A percentile compares a stretch with the other conserved stretches of the same genome.
phyloP scores from a whole-genome alignment of 2,329 filamentous ascomycete species.

The Pestalotiopsis sp. region DNA sequence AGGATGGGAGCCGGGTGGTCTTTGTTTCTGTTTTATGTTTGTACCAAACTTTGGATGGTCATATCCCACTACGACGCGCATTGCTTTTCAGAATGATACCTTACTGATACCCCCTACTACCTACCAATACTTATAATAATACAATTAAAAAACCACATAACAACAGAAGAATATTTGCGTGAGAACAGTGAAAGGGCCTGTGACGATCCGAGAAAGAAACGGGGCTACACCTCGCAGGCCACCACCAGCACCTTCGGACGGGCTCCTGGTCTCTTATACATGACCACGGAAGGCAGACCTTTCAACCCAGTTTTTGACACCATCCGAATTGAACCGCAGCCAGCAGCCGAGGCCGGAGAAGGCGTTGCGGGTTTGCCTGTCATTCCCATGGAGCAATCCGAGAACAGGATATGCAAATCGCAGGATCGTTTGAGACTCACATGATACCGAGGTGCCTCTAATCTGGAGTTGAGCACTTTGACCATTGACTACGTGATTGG shows the following conservation, averaged over 20 bases:
- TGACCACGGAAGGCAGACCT: not conserved
- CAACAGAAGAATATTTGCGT: too few species aligned
- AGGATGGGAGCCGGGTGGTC: not conserved
- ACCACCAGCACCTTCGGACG: not conserved
- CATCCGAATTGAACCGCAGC: not conserved
- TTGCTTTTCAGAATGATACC: not conserved
- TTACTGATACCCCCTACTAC: constrained; percentile 5
- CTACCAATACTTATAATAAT: not conserved
- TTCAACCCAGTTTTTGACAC: not conserved
- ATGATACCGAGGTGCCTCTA: too few species aligned
- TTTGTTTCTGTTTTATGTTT: not conserved
- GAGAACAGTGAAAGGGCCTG: not conserved
- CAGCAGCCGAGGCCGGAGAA: not conserved
- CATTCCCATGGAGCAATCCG: too few species aligned
- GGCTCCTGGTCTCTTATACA: not conserved
- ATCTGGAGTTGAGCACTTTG: too few species aligned
- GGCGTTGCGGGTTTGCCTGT: not conserved
- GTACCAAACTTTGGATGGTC: not conserved
- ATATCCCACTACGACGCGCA: not conserved
- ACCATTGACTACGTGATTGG: too few species aligned
- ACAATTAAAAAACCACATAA: not conserved
- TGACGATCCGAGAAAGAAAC: not conserved
- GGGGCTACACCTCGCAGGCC: not conserved
- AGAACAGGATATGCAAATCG: too few species aligned
- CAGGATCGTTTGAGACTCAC: too few species aligned